These are phyloP conservation scores for Hypoxylon lienhwacheense DNA, from an alignment of 495 filamentous ascomycete genomes.

Conservation along the genomic window DNA sequence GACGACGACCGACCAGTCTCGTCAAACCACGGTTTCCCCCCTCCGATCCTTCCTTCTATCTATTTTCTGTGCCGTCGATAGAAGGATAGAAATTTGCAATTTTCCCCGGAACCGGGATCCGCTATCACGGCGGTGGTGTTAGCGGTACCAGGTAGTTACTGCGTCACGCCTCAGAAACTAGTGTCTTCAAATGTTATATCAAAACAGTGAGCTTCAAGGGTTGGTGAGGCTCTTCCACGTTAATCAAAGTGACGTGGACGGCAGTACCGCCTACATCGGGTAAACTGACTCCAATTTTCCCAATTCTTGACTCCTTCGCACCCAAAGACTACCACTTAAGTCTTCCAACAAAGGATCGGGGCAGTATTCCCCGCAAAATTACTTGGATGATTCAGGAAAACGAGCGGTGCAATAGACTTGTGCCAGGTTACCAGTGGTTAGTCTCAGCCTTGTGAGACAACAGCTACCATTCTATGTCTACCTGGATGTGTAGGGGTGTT, in stretches of 20 bases:
- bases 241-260: conserved; percentile 27
- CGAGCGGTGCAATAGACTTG: conserved; percentile 11
- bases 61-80: conserved; percentile 4
- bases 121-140: conserved; percentile 9
- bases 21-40: conserved; percentile 1
- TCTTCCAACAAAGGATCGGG: conserved; percentile 2
- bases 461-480: conserved; percentile 19
- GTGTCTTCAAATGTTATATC: conserved; percentile 21
- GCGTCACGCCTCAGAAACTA: conserved; percentile 15
- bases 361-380: conserved; percentile 26
- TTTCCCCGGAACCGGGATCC: conserved; percentile 9
- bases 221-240: conserved; percentile 17
- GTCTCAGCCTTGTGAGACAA: conserved; percentile 39
- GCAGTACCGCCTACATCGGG: conserved; percentile 6
- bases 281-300: conserved; percentile 23
- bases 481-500: conserved; percentile 32
- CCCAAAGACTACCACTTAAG: conserved; percentile 3
- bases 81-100: conserved; percentile 14
- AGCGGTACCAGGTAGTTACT: conserved; percentile 24
- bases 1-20: conserved; percentile 5
- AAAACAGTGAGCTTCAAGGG: conserved; percentile 1
- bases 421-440: conserved; percentile 21
- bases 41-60: neutral
- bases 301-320: conserved; percentile 5
- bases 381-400: conserved; percentile 12